Evolutionary conservation across 1,284 basidiomycete genomes (phyloP), one percentile per base, ranked within the genome.

Genomic region (Cryptococcus sp.): DNA sequence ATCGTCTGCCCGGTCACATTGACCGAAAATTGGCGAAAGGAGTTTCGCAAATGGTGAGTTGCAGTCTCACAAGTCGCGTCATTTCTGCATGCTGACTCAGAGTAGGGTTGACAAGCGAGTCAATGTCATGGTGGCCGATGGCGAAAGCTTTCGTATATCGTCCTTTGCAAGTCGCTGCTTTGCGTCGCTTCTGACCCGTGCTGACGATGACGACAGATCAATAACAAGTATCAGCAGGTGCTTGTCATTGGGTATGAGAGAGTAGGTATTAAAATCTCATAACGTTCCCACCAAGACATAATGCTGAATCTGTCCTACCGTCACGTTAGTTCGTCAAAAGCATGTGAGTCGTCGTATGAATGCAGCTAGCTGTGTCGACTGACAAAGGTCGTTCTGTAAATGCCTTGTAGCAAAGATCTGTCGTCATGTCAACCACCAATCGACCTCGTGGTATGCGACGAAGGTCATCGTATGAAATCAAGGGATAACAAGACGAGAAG

Each of bases 1-100:
- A 89, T 99, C 57, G 96, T 95, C 25, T 97, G 95, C 71, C 96
- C 96, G 0, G 93, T 97, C 8, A 89, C 93, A 3, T 82, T 99
- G 30, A 84, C 95, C 59, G 90, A 93, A 86, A 99, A 99, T 71
- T 99, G 96, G 96, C 89, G 87, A 71, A 87, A 86, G 51, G 96
- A 99, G 78, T 94, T 99, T 70, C 83, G 88, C 67, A 98, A 98
- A 80, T 99, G 96, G 91, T 86, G 52, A 38, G 58, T 40, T 11
- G 22, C 38, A 2, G 11, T 7, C 6, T 5, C 5, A 25, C 35
- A 15, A 19, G 43, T 51, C 35, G 5, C 50, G 16, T 13, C 49
- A 23, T 15, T 8, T 13, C 13, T 10, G 13, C 13, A 35, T 4
- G 15, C 42, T 45, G 42, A 45, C 42, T 45, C 25, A 45, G 42